A percentile compares a stretch with the other conserved stretches of the same genome.
phyloP scores from a whole-genome alignment of 495 filamentous ascomycete species.

The Aeminium ludgeri region DNA sequence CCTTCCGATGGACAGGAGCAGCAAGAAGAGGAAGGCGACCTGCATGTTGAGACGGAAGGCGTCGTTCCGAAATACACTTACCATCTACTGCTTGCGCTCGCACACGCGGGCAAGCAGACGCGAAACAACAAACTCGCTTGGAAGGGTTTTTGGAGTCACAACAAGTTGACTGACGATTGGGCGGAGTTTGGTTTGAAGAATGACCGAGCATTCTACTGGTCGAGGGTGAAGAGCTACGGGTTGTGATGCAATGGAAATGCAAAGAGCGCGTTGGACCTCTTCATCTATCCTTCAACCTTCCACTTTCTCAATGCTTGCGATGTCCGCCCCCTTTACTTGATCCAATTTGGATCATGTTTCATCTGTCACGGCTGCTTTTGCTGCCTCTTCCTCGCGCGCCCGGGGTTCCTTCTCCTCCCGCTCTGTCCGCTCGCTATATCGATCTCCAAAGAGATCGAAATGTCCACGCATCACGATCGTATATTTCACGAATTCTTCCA shows the following conservation, averaged over 20 bases:
- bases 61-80: slow-evolving; percentile 61
- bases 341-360: too few relatives aligned
- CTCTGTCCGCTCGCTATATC: slow-evolving; percentile 43
- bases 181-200: slow-evolving; percentile 70
- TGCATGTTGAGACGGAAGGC: slow-evolving; percentile 79
- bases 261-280: too few relatives aligned
- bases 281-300: too few relatives aligned
- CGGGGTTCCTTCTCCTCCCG: slow-evolving; percentile 21
- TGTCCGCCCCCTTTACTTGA: too few relatives aligned
- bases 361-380: too few relatives aligned
- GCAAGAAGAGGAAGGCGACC: slow-evolving; percentile 39
- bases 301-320: too few relatives aligned
- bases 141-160: slow-evolving; percentile 87
- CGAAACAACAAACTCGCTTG: slow-evolving; percentile 73
- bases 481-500: slow-evolving; percentile 66
- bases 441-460: slow-evolving; percentile 45
- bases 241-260: not conserved
- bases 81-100: slow-evolving; percentile 55
- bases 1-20: slow-evolving; percentile 12
- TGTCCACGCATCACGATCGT: slow-evolving; percentile 48
- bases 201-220: slow-evolving; percentile 74
- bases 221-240: slow-evolving; percentile 54
- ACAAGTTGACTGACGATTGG: slow-evolving; percentile 77
- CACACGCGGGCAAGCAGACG: slow-evolving; percentile 34
- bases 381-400: too few relatives aligned